phyloP scores from a whole-genome alignment of 805 yeast genomes.

The Grigorovia transvaalensis region DNA sequence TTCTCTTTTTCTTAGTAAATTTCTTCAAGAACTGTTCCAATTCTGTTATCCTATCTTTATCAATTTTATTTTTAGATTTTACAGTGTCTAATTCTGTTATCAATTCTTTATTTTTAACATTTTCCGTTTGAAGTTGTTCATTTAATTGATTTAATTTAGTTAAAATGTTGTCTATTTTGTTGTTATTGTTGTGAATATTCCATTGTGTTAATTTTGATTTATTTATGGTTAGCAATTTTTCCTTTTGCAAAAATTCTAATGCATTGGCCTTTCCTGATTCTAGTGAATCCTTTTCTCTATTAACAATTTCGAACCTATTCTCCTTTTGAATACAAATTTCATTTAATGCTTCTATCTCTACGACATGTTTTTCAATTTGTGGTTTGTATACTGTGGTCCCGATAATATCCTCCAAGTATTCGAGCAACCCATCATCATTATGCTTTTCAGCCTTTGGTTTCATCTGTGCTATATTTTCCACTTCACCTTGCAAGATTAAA shows the following conservation, averaged over 20 bases:
- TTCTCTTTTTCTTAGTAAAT: conserved; percentile 20
- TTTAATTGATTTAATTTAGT: conserved; percentile 32
- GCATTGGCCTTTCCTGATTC: conserved; percentile 63
- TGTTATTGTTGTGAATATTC: conserved; percentile 33
- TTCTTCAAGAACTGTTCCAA: conserved; percentile 4
- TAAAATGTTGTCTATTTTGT: conserved; percentile 32
- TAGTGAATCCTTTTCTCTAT: conserved; percentile 55
- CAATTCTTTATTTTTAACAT: conserved; percentile 28
- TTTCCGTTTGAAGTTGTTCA: conserved; percentile 33
- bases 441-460: conserved; percentile 91
- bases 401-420: conserved; percentile 90
- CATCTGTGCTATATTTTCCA: conserved; percentile 97
- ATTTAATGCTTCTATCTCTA: conserved; percentile 61
- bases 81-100: conserved; percentile 24
- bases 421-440: conserved; percentile 86
- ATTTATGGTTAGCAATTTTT: conserved; percentile 46
- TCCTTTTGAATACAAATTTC: conserved; percentile 76
- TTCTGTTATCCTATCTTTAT: conserved; percentile 16
- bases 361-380: conserved; percentile 54
- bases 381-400: conserved; percentile 84
- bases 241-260: conserved; percentile 49
- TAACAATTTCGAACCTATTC: conserved; percentile 67
- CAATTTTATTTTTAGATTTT: conserved; percentile 14
- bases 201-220: conserved; percentile 49
- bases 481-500: conserved; percentile 93